Base-by-base conservation (phyloP, 495 filamentous ascomycete species). In the Aspergillus sclerotiicarbonarius region DNA sequence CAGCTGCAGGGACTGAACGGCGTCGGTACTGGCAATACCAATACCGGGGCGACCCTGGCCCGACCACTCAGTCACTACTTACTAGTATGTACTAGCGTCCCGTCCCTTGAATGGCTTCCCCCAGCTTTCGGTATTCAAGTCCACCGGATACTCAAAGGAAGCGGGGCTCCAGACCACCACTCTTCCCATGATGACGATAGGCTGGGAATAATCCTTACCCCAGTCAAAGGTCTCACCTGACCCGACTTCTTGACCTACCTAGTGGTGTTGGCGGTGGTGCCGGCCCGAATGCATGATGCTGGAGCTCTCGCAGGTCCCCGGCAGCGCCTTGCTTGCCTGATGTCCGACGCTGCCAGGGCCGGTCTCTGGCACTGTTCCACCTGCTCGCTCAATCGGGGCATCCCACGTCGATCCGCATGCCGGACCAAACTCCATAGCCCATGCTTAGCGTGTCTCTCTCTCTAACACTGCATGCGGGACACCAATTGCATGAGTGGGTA, bases 351-450 rank as follows among this genome's bases (percentile, higher is more conserved):
- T 50, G 32, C 47, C 47, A 50, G 30, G 25, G n/a, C 13, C 37
- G 37, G 37, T 1, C 37, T 41, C 15, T 41, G 37, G 37, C 29
- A 6, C 25, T 16, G 25, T 50, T 31, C 46, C 46, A 31, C 47
- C 18, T 32, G 15, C 21, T 18, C 25, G 30, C 47, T 32, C 47
- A 25, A 50, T 50, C 47, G 30, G 47, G 47, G 8, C 31, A n/a
- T 25, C 31, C 47, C 47, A 29, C 18, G 47, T 29, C 29, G 47
- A 50, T 50, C 47, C 6, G 25, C 47, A 50, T 50, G 29, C 47
- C 31, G 29, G 18, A 13, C 47, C 20, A 18, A 4, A 31, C 9
- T 21, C 46, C 25, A 19, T 49, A 0, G 46, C 7, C 45, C 21
- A 21, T 19, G 18, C 16, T 12, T 21, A 7, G 16, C 9, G 9